phyloP scores from a whole-genome alignment of 768 basidiomycete species.

The Kwoniella dejecticola region DNA sequence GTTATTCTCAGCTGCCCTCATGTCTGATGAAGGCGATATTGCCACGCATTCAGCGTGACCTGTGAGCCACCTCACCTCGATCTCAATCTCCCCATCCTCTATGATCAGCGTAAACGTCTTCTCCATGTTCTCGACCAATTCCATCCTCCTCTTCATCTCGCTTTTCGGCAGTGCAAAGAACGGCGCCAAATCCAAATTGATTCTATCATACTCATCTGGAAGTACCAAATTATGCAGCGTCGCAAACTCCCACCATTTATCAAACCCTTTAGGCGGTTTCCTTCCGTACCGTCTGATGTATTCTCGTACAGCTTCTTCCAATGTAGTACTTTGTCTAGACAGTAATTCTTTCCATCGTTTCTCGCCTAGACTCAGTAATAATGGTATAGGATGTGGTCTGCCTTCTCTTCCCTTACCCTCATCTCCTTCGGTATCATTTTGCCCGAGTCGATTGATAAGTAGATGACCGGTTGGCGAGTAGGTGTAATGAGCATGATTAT shows the following conservation, averaged over 20 bases:
- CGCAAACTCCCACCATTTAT: slow-evolving; percentile 55
- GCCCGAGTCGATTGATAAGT: slow-evolving; percentile 25
- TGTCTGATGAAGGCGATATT: too few relatives aligned
- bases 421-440: too few relatives aligned
- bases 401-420: not conserved
- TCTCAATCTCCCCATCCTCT: slow-evolving; percentile 40
- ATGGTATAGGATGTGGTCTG: slow-evolving; percentile 55
- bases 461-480: slow-evolving; percentile 53
- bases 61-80: too few relatives aligned
- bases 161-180: slow-evolving; percentile 53
- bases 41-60: too few relatives aligned
- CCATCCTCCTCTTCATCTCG: slow-evolving; percentile 53
- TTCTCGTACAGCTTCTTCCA: slow-evolving; percentile 54
- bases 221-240: slow-evolving; percentile 44
- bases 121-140: slow-evolving; percentile 52
- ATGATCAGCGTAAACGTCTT: slow-evolving; percentile 52
- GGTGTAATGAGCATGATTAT: slow-evolving; percentile 29
- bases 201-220: slow-evolving; percentile 55
- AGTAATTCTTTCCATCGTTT: slow-evolving; percentile 54
- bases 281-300: slow-evolving; percentile 56
- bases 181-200: slow-evolving; percentile 53
- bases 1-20: too few relatives aligned
- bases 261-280: slow-evolving; percentile 57
- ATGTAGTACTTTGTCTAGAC: slow-evolving; percentile 51
- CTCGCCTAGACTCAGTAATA: slow-evolving; percentile 52